Base-by-base conservation (phyloP, 148 eudicot species). In the Agrostemma githago region DNA sequence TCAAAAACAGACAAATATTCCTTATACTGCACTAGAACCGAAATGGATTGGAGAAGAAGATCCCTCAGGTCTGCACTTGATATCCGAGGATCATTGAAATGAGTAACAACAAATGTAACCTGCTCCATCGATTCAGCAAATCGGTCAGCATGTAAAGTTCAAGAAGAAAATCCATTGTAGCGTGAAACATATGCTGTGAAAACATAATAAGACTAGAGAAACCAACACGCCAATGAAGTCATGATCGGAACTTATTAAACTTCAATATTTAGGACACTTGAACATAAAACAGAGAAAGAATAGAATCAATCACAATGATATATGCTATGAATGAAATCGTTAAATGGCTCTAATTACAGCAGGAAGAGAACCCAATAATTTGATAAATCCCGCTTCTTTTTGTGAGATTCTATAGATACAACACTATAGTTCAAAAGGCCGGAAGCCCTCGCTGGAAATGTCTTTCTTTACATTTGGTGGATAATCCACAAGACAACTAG, bases 1-100 rank as follows among this genome's bases (percentile, higher is more conserved):
- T 91, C 98, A 83, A 93, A 93, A 62, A 82, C 86, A 79, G 82
- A 85, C 82, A 93, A 79, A 86, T 81, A 89, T 79, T 93, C 98
- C 82, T 86, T 89, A 81, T 91, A 88, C 78, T 93, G 96, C 48
- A 93, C 97, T 78, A 93, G 78, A 14, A 88, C 92, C 17, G 92
- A 93, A 72, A 93, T 88, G 54, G 98, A 93, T 72, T 93, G 98
- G 78, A 93, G 94, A 76, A 93, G 92, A 64, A 93, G 90, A 83
- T 91, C 98, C 81, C 84, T 84, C 73, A 91, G 54, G 73, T 89
- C 97, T 26, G 94, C 95, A 86, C 98, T 93, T 68, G 92, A 89
- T 83, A 93, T 93, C 68, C 98, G 82, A 42, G 89, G 86, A 84
- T 93, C 98, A 77, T 86, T 88, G 85, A 93, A 91, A 86, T 93